Conservation (phyloP, 306 rosid genomes). For the Delonix regia region DNA sequence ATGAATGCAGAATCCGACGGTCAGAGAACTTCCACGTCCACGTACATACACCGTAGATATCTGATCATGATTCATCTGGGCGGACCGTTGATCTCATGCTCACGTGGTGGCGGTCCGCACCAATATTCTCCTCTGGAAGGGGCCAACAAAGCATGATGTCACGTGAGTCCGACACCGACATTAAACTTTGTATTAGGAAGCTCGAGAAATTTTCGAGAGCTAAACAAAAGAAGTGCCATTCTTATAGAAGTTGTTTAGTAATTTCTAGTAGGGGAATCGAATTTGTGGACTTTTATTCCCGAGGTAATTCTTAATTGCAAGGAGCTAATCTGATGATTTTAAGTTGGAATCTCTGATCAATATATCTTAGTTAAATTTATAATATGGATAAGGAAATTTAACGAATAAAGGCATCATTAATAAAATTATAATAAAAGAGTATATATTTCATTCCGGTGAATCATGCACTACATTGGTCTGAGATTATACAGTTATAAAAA, state of each 20-base stretch:
- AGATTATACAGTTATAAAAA: too few relatives aligned
- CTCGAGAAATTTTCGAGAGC: neutral
- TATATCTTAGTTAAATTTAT: neutral
- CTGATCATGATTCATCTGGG: neutral
- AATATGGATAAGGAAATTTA: neutral
- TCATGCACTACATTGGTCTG: neutral
- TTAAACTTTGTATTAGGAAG: neutral
- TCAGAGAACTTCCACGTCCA: neutral
- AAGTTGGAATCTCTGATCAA: neutral
- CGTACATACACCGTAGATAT: too few relatives aligned
- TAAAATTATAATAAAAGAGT: neutral
- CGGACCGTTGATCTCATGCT: neutral
- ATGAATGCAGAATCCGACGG: neutral
- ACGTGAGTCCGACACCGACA: neutral
- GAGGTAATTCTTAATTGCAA: neutral
- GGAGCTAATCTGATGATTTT: neutral
- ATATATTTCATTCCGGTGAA: neutral
- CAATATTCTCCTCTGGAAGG: neutral
- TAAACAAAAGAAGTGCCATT: neutral
- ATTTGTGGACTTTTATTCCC: neutral
- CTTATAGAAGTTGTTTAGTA: neutral
- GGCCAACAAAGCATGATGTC: neutral
- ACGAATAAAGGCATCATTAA: neutral
- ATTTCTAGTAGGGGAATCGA: neutral
- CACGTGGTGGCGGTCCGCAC: neutral